Conservation (phyloP, 805 yeast genomes). For the Yamadazyma phyllophila region DNA sequence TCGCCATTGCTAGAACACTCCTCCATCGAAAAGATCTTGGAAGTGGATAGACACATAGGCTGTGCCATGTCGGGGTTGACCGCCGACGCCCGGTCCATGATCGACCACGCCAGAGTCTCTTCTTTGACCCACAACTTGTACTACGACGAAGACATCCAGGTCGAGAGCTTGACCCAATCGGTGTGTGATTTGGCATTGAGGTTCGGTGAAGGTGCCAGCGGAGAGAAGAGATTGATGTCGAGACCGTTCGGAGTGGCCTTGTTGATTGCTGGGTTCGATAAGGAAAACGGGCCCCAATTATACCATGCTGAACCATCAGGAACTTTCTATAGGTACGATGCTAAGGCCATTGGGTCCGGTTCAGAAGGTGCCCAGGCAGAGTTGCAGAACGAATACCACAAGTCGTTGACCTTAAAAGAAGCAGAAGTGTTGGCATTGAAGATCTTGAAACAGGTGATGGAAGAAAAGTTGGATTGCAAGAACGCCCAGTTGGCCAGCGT, state of each 20-base stretch:
- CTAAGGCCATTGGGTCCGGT: slow-evolving; percentile 98
- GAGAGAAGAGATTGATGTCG: slow-evolving; percentile 93
- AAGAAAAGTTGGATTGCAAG: slow-evolving; percentile 91
- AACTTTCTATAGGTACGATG: slow-evolving; percentile 95
- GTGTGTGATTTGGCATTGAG: slow-evolving; percentile 96
- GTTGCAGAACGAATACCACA: slow-evolving; percentile 93
- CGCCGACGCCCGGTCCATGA: slow-evolving; percentile 98
- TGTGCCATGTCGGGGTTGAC: slow-evolving; percentile 99
- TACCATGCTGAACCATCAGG: slow-evolving; percentile 99
- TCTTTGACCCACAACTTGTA: slow-evolving; percentile 84
- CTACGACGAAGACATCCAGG: slow-evolving; percentile 88
- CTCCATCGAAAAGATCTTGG: slow-evolving; percentile 94
- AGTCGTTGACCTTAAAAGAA: slow-evolving; percentile 83
- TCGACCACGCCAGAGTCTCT: slow-evolving; percentile 94
- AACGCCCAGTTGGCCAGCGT: slow-evolving; percentile 95
- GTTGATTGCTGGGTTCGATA: slow-evolving; percentile 90
- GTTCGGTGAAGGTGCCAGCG: slow-evolving; percentile 96
- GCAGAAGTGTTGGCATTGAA: slow-evolving; percentile 89
- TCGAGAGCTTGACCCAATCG: slow-evolving; percentile 91
- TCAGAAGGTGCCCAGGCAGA: slow-evolving; percentile 99
- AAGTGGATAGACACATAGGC: slow-evolving; percentile 90
- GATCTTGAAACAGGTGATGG: slow-evolving; percentile 97
- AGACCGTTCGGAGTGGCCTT: slow-evolving; percentile 99
- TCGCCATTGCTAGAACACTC: slow-evolving; percentile 87
- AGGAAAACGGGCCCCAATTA: slow-evolving; percentile 91